Conservation (phyloP, 129 eudicot genomes). For the Logfia minima region DNA sequence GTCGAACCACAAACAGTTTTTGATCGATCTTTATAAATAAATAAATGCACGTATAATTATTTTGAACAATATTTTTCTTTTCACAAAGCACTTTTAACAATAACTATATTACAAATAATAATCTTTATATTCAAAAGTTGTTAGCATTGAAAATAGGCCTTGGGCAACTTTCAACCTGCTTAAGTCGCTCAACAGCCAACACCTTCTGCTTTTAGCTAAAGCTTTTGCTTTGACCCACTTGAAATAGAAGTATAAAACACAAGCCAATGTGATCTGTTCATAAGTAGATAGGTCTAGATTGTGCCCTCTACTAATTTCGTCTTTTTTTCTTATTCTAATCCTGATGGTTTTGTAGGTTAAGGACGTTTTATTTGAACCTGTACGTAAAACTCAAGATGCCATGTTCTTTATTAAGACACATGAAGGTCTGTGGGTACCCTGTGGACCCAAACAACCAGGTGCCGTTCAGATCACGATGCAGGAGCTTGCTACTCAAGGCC, state of each 20-base stretch:
- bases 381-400: constrained; percentile 95
- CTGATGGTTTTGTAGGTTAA: constrained; percentile 54
- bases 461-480: constrained; percentile 92
- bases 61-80: no score
- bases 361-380: constrained; percentile 93
- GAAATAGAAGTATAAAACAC: not conserved
- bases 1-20: not conserved
- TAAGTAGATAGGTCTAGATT: not conserved
- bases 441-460: constrained; percentile 90
- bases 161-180: not conserved
- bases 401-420: constrained; percentile 68
- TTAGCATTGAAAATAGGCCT: not conserved
- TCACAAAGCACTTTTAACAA: not conserved
- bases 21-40: not conserved
- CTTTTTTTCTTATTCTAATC: not conserved
- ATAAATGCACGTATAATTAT: not conserved
- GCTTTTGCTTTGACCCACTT: not conserved
- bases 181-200: not conserved
- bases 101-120: not conserved
- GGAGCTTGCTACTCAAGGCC: constrained; percentile 83
- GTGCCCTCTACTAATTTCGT: not conserved
- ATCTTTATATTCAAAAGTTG: not conserved
- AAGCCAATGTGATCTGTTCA: not conserved
- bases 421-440: constrained; percentile 78
- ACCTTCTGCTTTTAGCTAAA: not conserved